These are phyloP conservation scores for Puccinia hordei DNA, from an alignment of 1,284 basidiomycete species.

Conservation along the genomic window DNA sequence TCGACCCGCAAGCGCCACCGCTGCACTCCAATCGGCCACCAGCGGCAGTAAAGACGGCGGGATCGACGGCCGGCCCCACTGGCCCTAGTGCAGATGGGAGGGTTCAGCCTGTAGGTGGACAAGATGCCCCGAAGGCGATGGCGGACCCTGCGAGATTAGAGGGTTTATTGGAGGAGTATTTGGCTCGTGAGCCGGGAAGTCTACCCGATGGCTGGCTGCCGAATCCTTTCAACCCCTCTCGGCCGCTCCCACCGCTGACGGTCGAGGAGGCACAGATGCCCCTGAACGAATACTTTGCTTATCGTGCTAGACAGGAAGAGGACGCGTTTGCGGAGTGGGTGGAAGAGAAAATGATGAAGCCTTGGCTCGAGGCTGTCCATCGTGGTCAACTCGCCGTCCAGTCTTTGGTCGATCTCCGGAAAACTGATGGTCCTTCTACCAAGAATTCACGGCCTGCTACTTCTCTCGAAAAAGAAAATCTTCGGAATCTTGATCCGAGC, in stretches of 20 bases:
- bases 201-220: slow-evolving; percentile 33
- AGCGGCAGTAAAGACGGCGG: neutral
- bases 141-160: neutral
- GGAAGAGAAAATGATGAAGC: slow-evolving; percentile 25
- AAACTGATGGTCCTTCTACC: neutral
- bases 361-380: slow-evolving; percentile 30
- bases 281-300: slow-evolving; percentile 35
- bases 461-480: neutral
- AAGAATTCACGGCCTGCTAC: neutral
- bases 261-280: slow-evolving; percentile 28
- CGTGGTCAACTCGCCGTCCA: neutral
- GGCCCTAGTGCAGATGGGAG: neutral
- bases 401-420: neutral
- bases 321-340: slow-evolving; percentile 35
- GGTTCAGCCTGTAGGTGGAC: neutral
- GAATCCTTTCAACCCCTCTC: slow-evolving; percentile 29
- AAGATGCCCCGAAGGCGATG: neutral
- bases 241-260: slow-evolving; percentile 43
- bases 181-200: neutral
- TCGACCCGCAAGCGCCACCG: no score
- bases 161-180: slow-evolving; percentile 26
- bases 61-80: neutral
- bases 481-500: no score
- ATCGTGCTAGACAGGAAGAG: slow-evolving; percentile 37
- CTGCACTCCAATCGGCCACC: neutral